Percentiles rank a stretch among this genome's conserved stretches.
Evolutionary conservation across 345 rosid genomes (phyloP).

Genomic region (Hibiscus trionum): DNA sequence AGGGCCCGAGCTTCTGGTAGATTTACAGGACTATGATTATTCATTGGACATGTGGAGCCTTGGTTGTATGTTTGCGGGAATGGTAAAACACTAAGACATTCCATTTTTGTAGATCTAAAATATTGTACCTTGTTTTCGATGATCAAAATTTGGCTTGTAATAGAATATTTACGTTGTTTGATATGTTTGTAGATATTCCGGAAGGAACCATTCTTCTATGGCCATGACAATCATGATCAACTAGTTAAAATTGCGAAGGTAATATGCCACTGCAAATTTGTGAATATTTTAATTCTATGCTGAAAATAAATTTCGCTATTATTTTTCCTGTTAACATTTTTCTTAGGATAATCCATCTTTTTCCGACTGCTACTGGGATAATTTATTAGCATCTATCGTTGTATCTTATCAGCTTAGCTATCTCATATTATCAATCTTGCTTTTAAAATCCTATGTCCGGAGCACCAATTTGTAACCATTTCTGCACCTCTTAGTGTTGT

Average conservation of each 20-base stretch:
- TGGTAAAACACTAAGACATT: conserved; percentile 85
- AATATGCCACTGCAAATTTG: conserved; percentile 14
- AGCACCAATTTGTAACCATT: not conserved
- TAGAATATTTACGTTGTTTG: not conserved
- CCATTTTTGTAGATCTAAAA: not conserved
- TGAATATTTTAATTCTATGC: not conserved
- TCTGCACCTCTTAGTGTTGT: not conserved
- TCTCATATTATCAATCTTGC: not conserved
- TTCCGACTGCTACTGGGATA: not conserved
- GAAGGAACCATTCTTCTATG: conserved; percentile 96
- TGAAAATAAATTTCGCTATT: not conserved
- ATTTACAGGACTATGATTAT: conserved; percentile 92
- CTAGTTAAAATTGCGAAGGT: conserved; percentile 97
- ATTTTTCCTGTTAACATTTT: not conserved
- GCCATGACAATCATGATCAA: conserved; percentile 97
- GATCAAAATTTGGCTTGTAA: not conserved
- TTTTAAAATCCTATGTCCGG: not conserved
- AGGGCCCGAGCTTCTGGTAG: conserved; percentile 96
- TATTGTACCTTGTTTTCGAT: not conserved
- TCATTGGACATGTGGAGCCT: conserved; percentile 99
- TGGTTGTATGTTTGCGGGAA: conserved; percentile 99
- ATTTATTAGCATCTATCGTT: not conserved
- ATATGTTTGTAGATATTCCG: conserved; percentile 62
- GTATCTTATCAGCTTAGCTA: not conserved
- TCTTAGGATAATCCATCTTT: not conserved